A percentile compares a stretch with the other conserved stretches of the same genome.
Conservation (phyloP, 108 stramenopile genomes). For the Nitzschia sp. region DNA sequence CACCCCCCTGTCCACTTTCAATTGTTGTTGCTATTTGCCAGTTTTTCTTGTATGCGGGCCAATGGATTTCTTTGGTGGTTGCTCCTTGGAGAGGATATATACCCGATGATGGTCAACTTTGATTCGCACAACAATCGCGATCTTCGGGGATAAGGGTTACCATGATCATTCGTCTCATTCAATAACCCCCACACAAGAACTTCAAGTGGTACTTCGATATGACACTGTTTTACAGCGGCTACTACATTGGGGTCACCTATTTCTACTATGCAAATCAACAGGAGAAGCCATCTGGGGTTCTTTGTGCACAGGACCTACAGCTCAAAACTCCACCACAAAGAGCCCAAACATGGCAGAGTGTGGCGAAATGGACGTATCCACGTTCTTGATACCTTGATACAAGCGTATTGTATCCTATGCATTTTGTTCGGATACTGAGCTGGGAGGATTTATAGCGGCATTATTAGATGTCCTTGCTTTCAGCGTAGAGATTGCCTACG, state of each 20-base stretch:
- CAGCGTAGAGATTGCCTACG: constrained; percentile 47
- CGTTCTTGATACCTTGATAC: not conserved
- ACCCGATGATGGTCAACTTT: constrained; percentile 12
- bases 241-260: not conserved
- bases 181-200: not conserved
- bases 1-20: not conserved
- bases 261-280: not conserved
- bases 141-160: not conserved
- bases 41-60: constrained; percentile 1
- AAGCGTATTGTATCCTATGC: no score
- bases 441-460: not conserved
- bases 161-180: not conserved
- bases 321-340: not conserved
- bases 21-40: not conserved
- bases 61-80: constrained; percentile 18
- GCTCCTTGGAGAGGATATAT: not conserved
- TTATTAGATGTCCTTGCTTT: not conserved
- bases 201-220: not conserved
- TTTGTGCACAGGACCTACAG: not conserved
- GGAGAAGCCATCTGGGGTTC: not conserved
- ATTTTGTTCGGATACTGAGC: no score
- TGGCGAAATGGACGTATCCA: not conserved
- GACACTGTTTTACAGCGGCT: not conserved
- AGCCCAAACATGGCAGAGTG: not conserved
- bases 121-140: constrained; percentile 17